Evolutionary conservation across 768 basidiomycete genomes (phyloP), one percentile per base, ranked within the genome.

Genomic region (Pisolithus microcarpus): DNA sequence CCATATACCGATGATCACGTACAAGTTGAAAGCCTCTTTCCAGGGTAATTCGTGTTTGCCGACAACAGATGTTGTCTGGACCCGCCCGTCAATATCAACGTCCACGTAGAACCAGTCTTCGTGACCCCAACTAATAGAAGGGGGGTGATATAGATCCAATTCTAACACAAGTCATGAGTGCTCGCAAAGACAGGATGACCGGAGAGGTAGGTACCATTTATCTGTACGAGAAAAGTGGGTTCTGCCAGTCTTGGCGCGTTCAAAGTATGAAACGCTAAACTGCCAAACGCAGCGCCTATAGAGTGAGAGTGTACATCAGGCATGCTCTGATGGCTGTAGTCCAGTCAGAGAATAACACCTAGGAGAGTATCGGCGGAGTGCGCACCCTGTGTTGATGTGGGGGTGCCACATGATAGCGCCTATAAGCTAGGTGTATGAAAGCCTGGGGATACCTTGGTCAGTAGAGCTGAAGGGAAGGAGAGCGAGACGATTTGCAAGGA

Each of bases 71-170:
- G 45, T 37, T 46, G 18, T 43, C 31, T 47, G 38, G 15, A 28
- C 16, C 31, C n/a, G 21, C 0, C n/a, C 44, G 26, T 54, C 50
- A 28, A 52, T 23, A 24, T 10, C 42, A 23, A 46, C 15, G 1
- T 52, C 38, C 37, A 54, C 38, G 21, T 51, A 54, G 44, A 51
- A 54, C 26, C 44, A 31, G 39, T 52, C 23, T 24, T 46, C 45
- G 45, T 54, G 30, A n/a, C 13, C 39, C 38, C 30, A 52, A 24
- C 39, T 36, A 4, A 52, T 43, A 11, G 11, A 28, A 7, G 52
- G 52, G 4, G 43, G 49, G 30, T 52, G 39, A 43, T 36, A 45
- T 7, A 52, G 26, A 28, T 52, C 34, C 15, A 52, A 9, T 7
- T 19, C 52, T 52, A 18, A 31, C 23, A 7, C 30, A 36, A 19